These are phyloP conservation scores for Talaromyces sp. DNA, from an alignment of 2,329 filamentous ascomycete genomes.

Conservation along the genomic window DNA sequence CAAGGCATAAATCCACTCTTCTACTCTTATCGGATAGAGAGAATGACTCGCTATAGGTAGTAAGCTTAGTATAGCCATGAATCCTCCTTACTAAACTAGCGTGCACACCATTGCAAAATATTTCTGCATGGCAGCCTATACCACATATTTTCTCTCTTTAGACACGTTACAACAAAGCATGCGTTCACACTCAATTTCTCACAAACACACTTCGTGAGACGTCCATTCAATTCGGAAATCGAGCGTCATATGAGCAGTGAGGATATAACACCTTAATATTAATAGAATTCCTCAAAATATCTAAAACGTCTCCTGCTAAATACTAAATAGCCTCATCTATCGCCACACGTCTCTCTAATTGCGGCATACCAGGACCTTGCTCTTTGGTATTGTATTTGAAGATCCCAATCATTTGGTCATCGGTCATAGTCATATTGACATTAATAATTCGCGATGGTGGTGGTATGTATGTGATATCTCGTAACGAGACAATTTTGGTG, in stretches of 20 bases:
- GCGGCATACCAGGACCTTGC: neutral
- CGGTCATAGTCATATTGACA: neutral
- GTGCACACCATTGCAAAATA: too few species aligned
- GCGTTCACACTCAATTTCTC: too few species aligned
- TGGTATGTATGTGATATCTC: constrained; percentile 7
- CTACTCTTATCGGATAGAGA: too few species aligned
- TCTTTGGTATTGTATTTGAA: constrained; percentile 13
- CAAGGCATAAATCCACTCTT: too few species aligned
- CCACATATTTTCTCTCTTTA: too few species aligned
- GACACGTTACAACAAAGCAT: too few species aligned
- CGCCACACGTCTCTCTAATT: neutral
- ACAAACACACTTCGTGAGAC: neutral
- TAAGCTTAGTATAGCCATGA: too few species aligned
- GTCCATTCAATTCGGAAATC: neutral
- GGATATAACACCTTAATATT: neutral
- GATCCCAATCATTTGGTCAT: constrained; percentile 9
- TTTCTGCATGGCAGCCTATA: too few species aligned
- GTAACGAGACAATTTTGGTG: neutral
- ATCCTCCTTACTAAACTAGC: too few species aligned
- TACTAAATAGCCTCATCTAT: neutral
- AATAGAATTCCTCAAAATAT: neutral
- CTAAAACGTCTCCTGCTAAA: neutral
- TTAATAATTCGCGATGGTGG: neutral
- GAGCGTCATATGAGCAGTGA: neutral
- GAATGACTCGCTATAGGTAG: too few species aligned